Percentiles rank a stretch among this genome's conserved stretches.
Conservation (phyloP, 2,329 filamentous ascomycete species). For the Dothideomycetes sp. region DNA sequence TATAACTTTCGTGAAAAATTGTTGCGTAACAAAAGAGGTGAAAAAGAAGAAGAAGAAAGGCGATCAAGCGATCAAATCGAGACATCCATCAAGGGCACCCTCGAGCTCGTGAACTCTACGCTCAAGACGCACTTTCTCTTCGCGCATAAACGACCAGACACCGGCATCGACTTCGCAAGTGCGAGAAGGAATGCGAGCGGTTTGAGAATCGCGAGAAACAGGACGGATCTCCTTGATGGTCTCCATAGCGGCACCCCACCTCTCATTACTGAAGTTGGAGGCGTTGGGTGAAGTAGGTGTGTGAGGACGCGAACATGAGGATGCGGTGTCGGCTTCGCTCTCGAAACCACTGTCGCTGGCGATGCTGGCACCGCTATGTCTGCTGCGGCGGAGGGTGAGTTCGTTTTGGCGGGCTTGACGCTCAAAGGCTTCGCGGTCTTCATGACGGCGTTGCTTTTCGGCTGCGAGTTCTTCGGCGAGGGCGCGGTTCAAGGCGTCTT, state of each 20-base stretch:
- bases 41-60: neutral
- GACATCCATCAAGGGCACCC: constrained; percentile 45
- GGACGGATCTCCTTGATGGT: constrained; percentile 21
- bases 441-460: constrained; percentile 32
- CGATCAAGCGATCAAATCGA: constrained; percentile 40
- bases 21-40: too few relatives aligned
- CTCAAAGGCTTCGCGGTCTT: constrained; percentile 29
- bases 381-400: constrained; percentile 17
- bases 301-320: constrained; percentile 36
- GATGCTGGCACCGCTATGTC: constrained; percentile 25
- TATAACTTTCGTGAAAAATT: too few relatives aligned
- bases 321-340: constrained; percentile 41
- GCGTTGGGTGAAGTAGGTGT: constrained; percentile 30
- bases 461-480: constrained; percentile 40
- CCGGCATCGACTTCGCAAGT: constrained; percentile 25
- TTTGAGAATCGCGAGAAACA: constrained; percentile 18
- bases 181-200: constrained; percentile 25
- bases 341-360: constrained; percentile 52
- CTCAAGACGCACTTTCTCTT: constrained; percentile 47
- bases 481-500: constrained; percentile 47
- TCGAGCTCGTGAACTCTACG: constrained; percentile 45
- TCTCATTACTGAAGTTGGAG: constrained; percentile 23
- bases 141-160: constrained; percentile 46
- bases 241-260: constrained; percentile 5
- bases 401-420: constrained; percentile 18